Evolutionary conservation across 2,329 filamentous ascomycete species (phyloP).

Genomic region (Emergomyces pasteurianus): DNA sequence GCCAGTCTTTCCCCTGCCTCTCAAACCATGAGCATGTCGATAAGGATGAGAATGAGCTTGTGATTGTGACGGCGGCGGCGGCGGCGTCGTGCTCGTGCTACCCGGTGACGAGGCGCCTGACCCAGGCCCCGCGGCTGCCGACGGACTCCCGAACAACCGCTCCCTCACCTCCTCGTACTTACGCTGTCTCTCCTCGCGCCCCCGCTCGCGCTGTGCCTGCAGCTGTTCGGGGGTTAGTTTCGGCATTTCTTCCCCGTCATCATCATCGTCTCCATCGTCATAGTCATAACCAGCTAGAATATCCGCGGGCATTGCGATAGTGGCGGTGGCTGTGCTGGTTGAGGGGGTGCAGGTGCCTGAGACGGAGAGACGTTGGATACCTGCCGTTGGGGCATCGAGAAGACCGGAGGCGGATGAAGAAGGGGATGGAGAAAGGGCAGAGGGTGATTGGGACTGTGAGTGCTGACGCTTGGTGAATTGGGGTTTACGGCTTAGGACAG

Average conservation of each 20-base stretch:
- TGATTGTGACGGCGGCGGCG: constrained; percentile 15
- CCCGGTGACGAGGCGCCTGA: constrained; percentile 52
- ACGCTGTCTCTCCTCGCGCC: constrained; percentile 79
- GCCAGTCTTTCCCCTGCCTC: constrained; percentile 31
- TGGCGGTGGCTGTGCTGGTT: not conserved
- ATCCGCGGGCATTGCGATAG: not conserved
- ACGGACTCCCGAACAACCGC: constrained; percentile 62
- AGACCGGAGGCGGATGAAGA: constrained; percentile 22
- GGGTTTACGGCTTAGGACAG: constrained; percentile 74
- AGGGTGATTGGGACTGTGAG: constrained; percentile 36
- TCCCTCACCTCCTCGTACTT: constrained; percentile 82
- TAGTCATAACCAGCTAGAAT: constrained; percentile 9
- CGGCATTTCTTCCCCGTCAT: constrained; percentile 49
- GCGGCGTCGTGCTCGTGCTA: constrained; percentile 43
- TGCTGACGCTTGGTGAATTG: constrained; percentile 40
- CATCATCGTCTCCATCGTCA: constrained; percentile 49
- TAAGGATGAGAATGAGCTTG: constrained; percentile 10
- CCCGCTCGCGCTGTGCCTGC: constrained; percentile 52
- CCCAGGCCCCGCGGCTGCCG: constrained; percentile 20
- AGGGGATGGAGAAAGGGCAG: not conserved
- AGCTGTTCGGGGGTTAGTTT: constrained; percentile 65
- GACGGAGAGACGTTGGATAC: constrained; percentile 36
- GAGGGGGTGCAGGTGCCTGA: constrained; percentile 8
- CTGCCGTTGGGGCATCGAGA: constrained; percentile 31
- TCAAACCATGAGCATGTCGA: constrained; percentile 32